phyloP scores from a whole-genome alignment of 441 rosid species.

The Rhodomyrtus psidioides region DNA sequence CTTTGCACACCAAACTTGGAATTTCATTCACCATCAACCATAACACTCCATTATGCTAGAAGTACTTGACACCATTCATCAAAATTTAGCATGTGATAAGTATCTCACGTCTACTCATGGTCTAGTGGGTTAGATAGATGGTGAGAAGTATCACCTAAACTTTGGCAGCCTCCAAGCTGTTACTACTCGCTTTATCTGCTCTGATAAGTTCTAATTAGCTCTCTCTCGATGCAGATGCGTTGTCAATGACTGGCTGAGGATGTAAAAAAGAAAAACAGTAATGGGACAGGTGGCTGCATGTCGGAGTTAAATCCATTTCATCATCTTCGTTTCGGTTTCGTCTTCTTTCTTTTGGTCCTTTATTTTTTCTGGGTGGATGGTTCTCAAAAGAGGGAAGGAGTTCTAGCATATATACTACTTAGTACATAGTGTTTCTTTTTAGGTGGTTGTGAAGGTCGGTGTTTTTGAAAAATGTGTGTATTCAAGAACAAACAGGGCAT shows the following conservation, averaged over 20 bases:
- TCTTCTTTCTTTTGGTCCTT: background rate
- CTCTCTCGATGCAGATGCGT: conserved; percentile 2
- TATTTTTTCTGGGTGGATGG: conserved; percentile 8
- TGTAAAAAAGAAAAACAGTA: background rate
- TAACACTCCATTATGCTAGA: background rate
- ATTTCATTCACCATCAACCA: background rate
- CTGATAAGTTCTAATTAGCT: background rate
- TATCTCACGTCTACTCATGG: background rate
- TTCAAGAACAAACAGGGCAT: background rate
- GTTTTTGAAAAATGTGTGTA: conserved; percentile 3
- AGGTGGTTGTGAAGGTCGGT: conserved; percentile 1
- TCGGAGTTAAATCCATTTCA: background rate
- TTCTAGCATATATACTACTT: conserved; percentile 3
- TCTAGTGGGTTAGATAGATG: background rate
- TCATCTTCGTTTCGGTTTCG: background rate
- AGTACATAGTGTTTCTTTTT: conserved; percentile 4
- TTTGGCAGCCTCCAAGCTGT: background rate
- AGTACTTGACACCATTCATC: background rate
- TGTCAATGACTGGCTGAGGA: background rate
- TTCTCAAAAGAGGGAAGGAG: background rate
- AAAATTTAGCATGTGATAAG: background rate
- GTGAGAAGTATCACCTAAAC: background rate
- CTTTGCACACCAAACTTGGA: background rate
- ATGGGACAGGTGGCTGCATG: background rate
- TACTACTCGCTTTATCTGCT: background rate